Evolutionary conservation across 495 filamentous ascomycete genomes (phyloP), one percentile per base, ranked within the genome.

Genomic region (Aspergillus sclerotioniger): DNA sequence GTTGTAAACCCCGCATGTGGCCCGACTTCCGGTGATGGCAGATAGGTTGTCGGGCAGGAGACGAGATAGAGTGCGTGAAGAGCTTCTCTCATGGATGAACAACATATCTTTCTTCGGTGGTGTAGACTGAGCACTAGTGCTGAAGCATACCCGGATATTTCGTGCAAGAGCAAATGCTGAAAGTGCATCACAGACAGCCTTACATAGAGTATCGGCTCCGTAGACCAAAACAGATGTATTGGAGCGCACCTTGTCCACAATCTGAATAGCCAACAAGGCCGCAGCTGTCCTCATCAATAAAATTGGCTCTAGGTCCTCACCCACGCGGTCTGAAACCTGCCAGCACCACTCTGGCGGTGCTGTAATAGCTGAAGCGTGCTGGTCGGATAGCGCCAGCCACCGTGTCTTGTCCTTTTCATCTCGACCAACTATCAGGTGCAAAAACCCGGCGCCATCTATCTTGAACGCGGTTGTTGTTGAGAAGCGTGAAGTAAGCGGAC

Each of bases 201-300:
- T 12, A 13, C 13, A 4, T 16, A 17, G 21, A 21, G 46, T 7
- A 12, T 50, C 47, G 12, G 31, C 25, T 13, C 47, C 47, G 10
- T 50, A 25, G 13, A 50, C 25, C 47, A 50, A 16, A 31, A 32
- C 12, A 16, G 47, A 50, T 10, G 47, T 50, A 17, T 50, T 16
- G 6, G 25, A 9, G 3, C 28, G 17, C 17, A 28, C 47, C 13
- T n/a, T 3, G 13, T 17, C 31, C 21, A 50, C n/a, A 6, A 32
- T 25, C 8, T n/a, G 8, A 17, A 32, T 28, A n/a, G 25, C 25
- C 13, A 50, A 31, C 15, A 50, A 33, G 15, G 47, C 25, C 17
- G 47, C 47, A 50, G 28, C 47, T 16, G 31, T 32, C 47, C 21
- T 50, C 13, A n/a, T 17, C 25, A 50, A 16, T 17, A 50, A 50